Evolutionary conservation across 2,329 filamentous ascomycete species (phyloP), one percentile per base, ranked within the genome.

Genomic region (Trichoderma sp.): DNA sequence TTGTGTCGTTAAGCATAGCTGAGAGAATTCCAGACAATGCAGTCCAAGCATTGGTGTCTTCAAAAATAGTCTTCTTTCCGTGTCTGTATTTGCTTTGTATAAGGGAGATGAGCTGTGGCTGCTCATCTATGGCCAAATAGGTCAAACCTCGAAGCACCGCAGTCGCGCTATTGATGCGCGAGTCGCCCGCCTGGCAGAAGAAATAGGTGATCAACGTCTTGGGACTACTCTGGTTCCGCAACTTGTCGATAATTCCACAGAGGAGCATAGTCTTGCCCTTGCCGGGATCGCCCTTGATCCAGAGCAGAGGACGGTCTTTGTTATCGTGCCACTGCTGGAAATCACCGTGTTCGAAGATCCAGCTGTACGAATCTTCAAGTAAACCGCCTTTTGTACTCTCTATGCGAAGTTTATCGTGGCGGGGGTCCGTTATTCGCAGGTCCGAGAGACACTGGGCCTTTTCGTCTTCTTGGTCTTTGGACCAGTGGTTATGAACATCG

Each of bases 1-100:
- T 21, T 5, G 70, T 66, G 63, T 84, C 80, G 13, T 76, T n/a
- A 1, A 86, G 70, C 13, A 86, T 81, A 6, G 71, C 70, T 1
- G 14, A 69, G 0, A 86, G 76, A 6, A 85, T 79, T 3, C 76
- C 66, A 0, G 72, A 76, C 4, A 86, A 58, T 2, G 75, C 73
- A 55, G 74, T 34, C 75, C 77, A 82, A 2, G 77, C 76, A 75
- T 82, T 82, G 0, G 46, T 18, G 54, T 78, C 80, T 21, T 82
- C 74, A 65, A 86, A 85, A 0, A 81, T 69, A 0, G 55, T 32
- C 59, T 74, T 74, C 4, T 80, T 80, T 0, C 71, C 73, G 5
- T 70, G 8, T 5, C 82, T 74, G 52, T 82, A 81, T 51, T 76
- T 73, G 32, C 75, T 72, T 21, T 34, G 55, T 4, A 58, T 70